These are phyloP conservation scores for Kwoniella botswanensis DNA, from an alignment of 768 basidiomycete species.

Conservation along the genomic window DNA sequence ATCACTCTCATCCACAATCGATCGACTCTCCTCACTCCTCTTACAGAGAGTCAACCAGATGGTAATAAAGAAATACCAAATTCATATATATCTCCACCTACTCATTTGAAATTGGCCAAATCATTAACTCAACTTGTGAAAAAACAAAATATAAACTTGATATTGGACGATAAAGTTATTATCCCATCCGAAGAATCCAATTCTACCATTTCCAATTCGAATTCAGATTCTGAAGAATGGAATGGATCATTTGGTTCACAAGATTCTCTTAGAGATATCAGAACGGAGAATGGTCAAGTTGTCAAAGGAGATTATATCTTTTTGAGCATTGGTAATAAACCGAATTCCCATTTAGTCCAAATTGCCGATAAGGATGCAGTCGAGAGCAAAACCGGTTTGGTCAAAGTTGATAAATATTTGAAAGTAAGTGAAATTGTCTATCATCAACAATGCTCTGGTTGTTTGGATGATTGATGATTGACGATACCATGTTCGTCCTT, in stretches of 20 bases:
- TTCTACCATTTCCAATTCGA: background rate
- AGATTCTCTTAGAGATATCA: slow-evolving; percentile 31
- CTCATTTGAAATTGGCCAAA: slow-evolving; percentile 8
- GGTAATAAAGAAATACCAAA: slow-evolving; percentile 5
- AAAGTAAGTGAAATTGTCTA: slow-evolving; percentile 22
- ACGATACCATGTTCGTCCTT: no score
- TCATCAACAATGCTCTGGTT: no score
- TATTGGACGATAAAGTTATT: slow-evolving; percentile 24
- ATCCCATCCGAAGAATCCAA: slow-evolving; percentile 20
- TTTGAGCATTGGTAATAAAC: slow-evolving; percentile 47
- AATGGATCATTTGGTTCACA: slow-evolving; percentile 45
- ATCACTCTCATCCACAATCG: slow-evolving; percentile 50
- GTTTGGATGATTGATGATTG: no score
- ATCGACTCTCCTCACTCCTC: slow-evolving; percentile 23
- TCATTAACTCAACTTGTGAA: slow-evolving; percentile 33
- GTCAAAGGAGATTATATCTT: slow-evolving; percentile 52
- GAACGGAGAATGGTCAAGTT: slow-evolving; percentile 38
- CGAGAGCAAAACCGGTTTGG: slow-evolving; percentile 22
- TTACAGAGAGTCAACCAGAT: slow-evolving; percentile 27
- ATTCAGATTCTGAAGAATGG: slow-evolving; percentile 9
- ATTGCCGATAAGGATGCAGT: slow-evolving; percentile 41
- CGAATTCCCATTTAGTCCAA: slow-evolving; percentile 36
- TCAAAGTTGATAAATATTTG: slow-evolving; percentile 46
- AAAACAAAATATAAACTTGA: slow-evolving; percentile 23
- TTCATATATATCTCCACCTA: background rate